phyloP scores from a whole-genome alignment of 495 filamentous ascomycete species.

The Penicillium subrubescens region DNA sequence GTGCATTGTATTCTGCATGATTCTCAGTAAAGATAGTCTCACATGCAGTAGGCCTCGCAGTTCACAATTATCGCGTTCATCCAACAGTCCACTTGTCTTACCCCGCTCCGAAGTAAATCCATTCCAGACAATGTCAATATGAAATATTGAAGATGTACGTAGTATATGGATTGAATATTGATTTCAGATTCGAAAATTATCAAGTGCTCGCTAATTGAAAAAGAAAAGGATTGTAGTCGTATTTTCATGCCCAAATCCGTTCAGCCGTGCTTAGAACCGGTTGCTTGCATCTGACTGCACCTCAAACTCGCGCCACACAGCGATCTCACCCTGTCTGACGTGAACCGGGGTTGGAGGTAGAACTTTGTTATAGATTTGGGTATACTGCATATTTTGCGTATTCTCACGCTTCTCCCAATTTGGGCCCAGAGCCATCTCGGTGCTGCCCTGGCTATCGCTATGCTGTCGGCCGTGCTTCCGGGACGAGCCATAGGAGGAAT shows the following conservation, averaged over 20 bases:
- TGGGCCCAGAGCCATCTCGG: background rate
- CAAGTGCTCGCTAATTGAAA: background rate
- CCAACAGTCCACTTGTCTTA: no score
- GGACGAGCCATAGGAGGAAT: background rate
- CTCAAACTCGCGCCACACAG: constrained; percentile 1
- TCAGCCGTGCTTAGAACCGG: background rate
- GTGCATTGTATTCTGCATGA: background rate
- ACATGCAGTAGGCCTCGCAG: background rate
- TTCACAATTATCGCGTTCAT: no score
- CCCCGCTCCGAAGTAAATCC: no score
- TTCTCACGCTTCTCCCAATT: background rate
- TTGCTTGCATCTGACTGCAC: background rate
- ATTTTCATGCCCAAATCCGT: background rate
- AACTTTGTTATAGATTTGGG: background rate
- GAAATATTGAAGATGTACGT: background rate
- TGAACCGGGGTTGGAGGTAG: background rate
- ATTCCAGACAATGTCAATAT: background rate
- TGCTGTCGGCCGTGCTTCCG: background rate
- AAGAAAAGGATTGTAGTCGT: background rate
- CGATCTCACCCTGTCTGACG: background rate
- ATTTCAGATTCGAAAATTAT: background rate
- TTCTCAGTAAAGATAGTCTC: background rate
- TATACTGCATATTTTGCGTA: background rate
- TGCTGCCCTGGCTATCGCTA: background rate
- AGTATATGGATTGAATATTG: background rate